A percentile compares a stretch with the other conserved stretches of the same genome.
These are phyloP conservation scores for Scleroderma bovista DNA, from an alignment of 768 basidiomycete genomes.

Conservation along the genomic window DNA sequence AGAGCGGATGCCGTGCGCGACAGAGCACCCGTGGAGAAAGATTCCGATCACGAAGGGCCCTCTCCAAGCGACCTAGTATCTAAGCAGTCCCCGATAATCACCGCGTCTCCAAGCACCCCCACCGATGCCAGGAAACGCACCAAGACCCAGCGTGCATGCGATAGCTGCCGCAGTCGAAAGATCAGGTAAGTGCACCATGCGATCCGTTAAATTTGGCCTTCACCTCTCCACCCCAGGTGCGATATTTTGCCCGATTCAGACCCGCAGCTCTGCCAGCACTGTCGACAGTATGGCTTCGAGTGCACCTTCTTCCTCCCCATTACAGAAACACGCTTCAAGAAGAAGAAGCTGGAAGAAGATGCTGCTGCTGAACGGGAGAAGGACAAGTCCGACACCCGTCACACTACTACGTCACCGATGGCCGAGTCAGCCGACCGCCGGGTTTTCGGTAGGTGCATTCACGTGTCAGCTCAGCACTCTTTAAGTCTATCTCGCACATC, in stretches of 20 bases:
- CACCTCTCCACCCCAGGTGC: slow-evolving; percentile 42
- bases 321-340: slow-evolving; percentile 98
- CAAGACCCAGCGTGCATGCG: slow-evolving; percentile 90
- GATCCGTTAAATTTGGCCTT: background rate
- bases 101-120: slow-evolving; percentile 24
- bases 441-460: slow-evolving; percentile 50
- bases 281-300: slow-evolving; percentile 89
- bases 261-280: slow-evolving; percentile 85
- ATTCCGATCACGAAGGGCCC: slow-evolving; percentile 57
- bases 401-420: slow-evolving; percentile 40
- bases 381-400: slow-evolving; percentile 26
- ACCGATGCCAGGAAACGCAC: slow-evolving; percentile 80
- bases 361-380: slow-evolving; percentile 35
- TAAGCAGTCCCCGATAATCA: slow-evolving; percentile 27
- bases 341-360: slow-evolving; percentile 82
- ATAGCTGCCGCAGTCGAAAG: slow-evolving; percentile 86
- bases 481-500: background rate
- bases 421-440: slow-evolving; percentile 51
- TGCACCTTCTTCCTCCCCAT: slow-evolving; percentile 99
- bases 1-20: slow-evolving; percentile 35
- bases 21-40: slow-evolving; percentile 40
- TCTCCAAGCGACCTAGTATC: slow-evolving; percentile 42
- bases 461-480: slow-evolving; percentile 6
- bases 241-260: slow-evolving; percentile 79
- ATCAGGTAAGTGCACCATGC: slow-evolving; percentile 48